Evolutionary conservation across 345 rosid genomes (phyloP).

Genomic region (Citrus sp.): DNA sequence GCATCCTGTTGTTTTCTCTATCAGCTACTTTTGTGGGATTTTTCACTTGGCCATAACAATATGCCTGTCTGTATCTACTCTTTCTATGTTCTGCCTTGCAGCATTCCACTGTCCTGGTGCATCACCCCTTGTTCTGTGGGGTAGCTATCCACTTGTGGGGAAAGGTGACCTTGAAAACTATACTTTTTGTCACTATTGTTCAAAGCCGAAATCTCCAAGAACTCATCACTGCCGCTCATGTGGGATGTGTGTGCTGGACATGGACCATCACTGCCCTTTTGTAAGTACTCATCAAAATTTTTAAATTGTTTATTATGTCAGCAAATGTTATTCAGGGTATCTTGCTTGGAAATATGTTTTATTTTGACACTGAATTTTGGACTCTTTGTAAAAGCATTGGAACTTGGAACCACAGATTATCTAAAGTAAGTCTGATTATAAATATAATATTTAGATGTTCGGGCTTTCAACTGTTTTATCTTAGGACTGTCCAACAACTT

Average conservation of each 20-base stretch:
- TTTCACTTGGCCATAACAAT: constrained; percentile 44
- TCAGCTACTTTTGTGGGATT: constrained; percentile 51
- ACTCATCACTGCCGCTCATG: constrained; percentile 94
- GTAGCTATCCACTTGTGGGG: constrained; percentile 83
- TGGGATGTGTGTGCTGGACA: constrained; percentile 80
- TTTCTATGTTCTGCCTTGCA: constrained; percentile 59
- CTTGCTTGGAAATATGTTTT: background rate
- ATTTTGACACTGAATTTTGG: background rate
- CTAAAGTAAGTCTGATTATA: background rate
- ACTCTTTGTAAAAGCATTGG: background rate
- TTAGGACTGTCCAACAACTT: background rate
- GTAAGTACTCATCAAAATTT: constrained; percentile 44
- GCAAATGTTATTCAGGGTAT: background rate
- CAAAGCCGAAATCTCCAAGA: constrained; percentile 83
- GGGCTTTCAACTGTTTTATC: background rate
- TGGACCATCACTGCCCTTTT: constrained; percentile 99
- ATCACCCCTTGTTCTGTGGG: constrained; percentile 61
- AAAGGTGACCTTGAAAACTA: constrained; percentile 68
- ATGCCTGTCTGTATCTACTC: constrained; percentile 47
- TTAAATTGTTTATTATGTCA: background rate
- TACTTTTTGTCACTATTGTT: constrained; percentile 71
- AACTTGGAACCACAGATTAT: background rate
- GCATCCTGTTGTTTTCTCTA: constrained; percentile 66
- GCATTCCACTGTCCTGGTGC: constrained; percentile 72
- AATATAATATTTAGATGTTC: background rate